Evolutionary conservation across 1,139 yeast species (phyloP), one percentile per base, ranked within the genome.

Genomic region (Pneumocystis sp.): DNA sequence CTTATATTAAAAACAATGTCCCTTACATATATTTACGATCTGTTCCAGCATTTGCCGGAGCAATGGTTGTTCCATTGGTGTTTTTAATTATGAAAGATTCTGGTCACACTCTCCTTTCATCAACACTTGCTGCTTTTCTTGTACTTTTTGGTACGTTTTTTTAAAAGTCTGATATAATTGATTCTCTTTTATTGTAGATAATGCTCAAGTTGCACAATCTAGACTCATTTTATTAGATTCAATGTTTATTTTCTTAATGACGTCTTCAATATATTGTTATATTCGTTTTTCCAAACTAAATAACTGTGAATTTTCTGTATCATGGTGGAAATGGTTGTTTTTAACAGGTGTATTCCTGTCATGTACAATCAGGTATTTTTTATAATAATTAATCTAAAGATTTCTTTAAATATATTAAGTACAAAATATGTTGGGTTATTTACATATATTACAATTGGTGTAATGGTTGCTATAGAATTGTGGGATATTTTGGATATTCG

Each of bases 381-480:
- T 21, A 21, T 1, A 35, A 10, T 25, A 3, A 59, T 21, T 37
- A 21, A 19, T 59, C 31, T 39, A 19, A n/a, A 59, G n/a, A 85
- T 59, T 10, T 40, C 42, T 37, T 37, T 37, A 10, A 61, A 61
- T 3, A 21, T 21, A 40, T 21, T 25, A 21, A 64, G 96, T 61
- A 91, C 97, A 65, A 93, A 93, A 75, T 95, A 93, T 74, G 96
- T 93, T 45, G 99, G 99, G 74, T 86, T 87, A 5, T 86, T 93
- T 78, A 90, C 97, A 0, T 93, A 86, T 74, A 80, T 85, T 65
- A 86, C 96, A 66, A 82, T 93, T 70, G 98, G 99, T 44, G 75
- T 82, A 67, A 96, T 96, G 19, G 97, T 93, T 5, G 71, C 83
- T 6, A 82, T 86, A 73, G 97, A 95, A 74, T 80, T 95, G 71